Evolutionary conservation across 768 basidiomycete genomes (phyloP), one percentile per base, ranked within the genome.

Genomic region (Chiua virens): DNA sequence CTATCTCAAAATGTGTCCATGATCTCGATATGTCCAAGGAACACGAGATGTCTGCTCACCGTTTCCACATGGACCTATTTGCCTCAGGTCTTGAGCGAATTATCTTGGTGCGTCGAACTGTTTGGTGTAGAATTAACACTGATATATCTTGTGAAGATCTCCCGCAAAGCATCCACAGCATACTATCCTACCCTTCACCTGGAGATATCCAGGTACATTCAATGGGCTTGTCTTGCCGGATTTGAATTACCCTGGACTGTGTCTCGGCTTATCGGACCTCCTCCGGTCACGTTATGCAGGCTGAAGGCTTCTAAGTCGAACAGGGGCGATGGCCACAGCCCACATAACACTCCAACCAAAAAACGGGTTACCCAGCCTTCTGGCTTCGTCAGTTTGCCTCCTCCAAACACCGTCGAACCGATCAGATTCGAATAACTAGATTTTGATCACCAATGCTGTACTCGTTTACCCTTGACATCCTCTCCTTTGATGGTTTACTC

Each of bases 141-240:
- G 38, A 44, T 34, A 42, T 32, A 40, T 20, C 43, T 25, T 34
- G 14, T 27, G 4, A 58, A 98, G 95, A 92, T 95, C 39, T 83
- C 92, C 1, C 89, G 97, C 45, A 98, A 98, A 70, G 93, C 97
- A 15, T 98, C 95, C 17, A 85, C 87, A 21, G 85, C 87, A 13
- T 98, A 97, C 70, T 99, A 99, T 68, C 92, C 94, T 1, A 87
- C 85, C 4, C 80, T 99, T 2, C 97, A 99, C 69, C 85, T 98
- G 36, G 96, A 99, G 69, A 75, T 99, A 45, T 81, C 93, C 14
- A 83, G 94, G 28, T 98, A 98, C 66, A 79, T 98, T 56, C 74
- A 79, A 1, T 77, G 83, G 54, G 83, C 86, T 3, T 71, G 70
- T 22, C 74, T 78, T 15, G 80, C 90, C 35, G 84, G 84, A 30